Evolutionary conservation across 129 eudicot species (phyloP).

Genomic region (Flaveria linearis): DNA sequence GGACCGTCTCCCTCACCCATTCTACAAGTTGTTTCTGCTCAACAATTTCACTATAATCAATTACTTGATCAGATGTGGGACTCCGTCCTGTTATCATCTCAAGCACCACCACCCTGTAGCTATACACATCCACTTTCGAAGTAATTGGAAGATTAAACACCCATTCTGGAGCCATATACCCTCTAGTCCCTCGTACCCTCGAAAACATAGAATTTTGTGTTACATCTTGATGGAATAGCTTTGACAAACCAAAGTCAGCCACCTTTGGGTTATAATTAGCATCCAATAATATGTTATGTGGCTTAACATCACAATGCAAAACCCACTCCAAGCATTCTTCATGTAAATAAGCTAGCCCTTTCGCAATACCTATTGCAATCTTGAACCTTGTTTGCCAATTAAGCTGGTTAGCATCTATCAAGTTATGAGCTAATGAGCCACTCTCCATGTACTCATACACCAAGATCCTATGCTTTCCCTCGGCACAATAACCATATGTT

Average conservation of each 20-base stretch:
- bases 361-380: constrained; percentile 42
- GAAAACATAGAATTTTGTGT: constrained; percentile 15
- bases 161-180: constrained; percentile 54
- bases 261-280: constrained; percentile 43
- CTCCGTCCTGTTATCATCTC: constrained; percentile 51
- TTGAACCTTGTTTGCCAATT: constrained; percentile 36
- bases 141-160: constrained; percentile 39
- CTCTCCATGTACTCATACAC: constrained; percentile 52
- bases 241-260: constrained; percentile 47
- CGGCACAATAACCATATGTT: constrained; percentile 44
- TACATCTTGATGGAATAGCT: constrained; percentile 29
- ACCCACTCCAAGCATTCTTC: constrained; percentile 62
- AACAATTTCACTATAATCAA: neutral
- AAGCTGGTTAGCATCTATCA: constrained; percentile 19
- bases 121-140: constrained; percentile 39
- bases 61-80: constrained; percentile 6
- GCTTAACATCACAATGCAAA: constrained; percentile 51
- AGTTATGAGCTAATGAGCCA: constrained; percentile 42
- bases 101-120: constrained; percentile 41
- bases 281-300: constrained; percentile 46
- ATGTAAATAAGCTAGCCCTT: constrained; percentile 54
- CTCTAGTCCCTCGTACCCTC: constrained; percentile 33
- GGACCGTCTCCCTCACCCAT: constrained; percentile 35
- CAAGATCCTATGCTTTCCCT: constrained; percentile 42
- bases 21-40: constrained; percentile 13